These are phyloP conservation scores for Gracilaria vermiculophylla DNA, from an alignment of 23 red algal species.

Conservation along the genomic window DNA sequence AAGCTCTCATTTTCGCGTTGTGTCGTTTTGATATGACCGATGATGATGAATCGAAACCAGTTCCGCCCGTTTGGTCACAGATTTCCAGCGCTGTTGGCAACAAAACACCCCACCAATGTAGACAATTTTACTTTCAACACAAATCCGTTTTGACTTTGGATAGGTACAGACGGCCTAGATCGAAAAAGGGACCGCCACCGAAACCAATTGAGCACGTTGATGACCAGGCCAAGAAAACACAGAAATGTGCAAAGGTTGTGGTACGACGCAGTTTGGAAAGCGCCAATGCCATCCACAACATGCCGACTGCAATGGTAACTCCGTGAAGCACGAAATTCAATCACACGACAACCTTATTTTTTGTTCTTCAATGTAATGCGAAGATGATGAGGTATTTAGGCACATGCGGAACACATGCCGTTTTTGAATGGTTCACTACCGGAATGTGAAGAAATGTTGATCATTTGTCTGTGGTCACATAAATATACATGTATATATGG, in stretches of 20 bases:
- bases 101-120: slow-evolving; percentile 62
- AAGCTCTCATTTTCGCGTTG: slow-evolving; percentile 61
- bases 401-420: too few species aligned
- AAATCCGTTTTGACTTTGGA: slow-evolving; percentile 38
- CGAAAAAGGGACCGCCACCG: background rate
- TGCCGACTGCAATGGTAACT: background rate
- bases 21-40: slow-evolving; percentile 46
- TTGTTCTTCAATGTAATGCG: background rate
- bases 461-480: too few species aligned
- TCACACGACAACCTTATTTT: background rate
- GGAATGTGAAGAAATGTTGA: too few species aligned
- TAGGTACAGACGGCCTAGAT: slow-evolving; percentile 29
- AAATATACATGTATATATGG: too few species aligned
- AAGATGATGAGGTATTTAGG: too few species aligned
- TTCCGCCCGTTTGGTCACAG: slow-evolving; percentile 40
- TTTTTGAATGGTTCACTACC: too few species aligned
- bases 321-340: background rate
- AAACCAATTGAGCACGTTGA: background rate
- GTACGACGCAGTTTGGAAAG: background rate
- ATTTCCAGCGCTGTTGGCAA: slow-evolving; percentile 48
- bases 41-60: slow-evolving; percentile 26
- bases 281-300: background rate
- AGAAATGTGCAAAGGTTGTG: background rate
- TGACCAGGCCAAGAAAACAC: background rate
- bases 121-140: slow-evolving; percentile 57